Evolutionary conservation across 306 rosid species (phyloP).

Genomic region (Quercus gilva): DNA sequence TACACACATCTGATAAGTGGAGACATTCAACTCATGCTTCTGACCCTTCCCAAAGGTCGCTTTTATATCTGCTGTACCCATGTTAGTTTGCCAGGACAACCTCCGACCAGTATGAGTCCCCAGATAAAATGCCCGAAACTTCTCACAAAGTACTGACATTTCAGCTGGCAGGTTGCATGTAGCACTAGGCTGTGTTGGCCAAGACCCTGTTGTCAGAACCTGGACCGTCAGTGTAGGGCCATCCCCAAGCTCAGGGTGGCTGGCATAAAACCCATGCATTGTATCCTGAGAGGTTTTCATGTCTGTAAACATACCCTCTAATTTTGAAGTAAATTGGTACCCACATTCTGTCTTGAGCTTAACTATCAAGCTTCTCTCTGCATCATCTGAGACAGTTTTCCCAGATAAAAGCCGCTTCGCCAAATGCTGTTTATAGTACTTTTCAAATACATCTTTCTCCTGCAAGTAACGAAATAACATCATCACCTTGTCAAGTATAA

Average conservation of each 20-base stretch:
- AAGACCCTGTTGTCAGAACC: constrained; percentile 76
- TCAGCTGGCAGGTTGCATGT: constrained; percentile 83
- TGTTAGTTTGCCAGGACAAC: constrained; percentile 83
- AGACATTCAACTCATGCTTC: constrained; percentile 80
- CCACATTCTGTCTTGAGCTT: constrained; percentile 92
- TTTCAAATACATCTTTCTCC: constrained; percentile 80
- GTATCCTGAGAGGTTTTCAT: constrained; percentile 81
- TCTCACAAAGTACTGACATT: constrained; percentile 66
- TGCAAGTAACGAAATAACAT: constrained; percentile 74
- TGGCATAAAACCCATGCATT: constrained; percentile 68
- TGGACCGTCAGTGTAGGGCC: constrained; percentile 78
- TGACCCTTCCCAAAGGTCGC: constrained; percentile 80
- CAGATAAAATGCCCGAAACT: constrained; percentile 73
- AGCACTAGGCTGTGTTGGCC: constrained; percentile 76
- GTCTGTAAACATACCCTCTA: constrained; percentile 86
- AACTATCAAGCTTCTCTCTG: constrained; percentile 78
- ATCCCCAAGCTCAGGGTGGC: constrained; percentile 55
- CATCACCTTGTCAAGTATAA: constrained; percentile 83
- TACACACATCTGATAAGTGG: constrained; percentile 86
- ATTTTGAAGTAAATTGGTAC: constrained; percentile 70
- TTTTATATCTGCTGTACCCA: constrained; percentile 84
- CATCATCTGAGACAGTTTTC: constrained; percentile 77
- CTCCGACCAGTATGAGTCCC: constrained; percentile 74
- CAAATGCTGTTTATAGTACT: constrained; percentile 82
- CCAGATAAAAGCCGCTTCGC: constrained; percentile 88